phyloP scores from a whole-genome alignment of 2,329 filamentous ascomycete species.

The Hypomyces rosellus region DNA sequence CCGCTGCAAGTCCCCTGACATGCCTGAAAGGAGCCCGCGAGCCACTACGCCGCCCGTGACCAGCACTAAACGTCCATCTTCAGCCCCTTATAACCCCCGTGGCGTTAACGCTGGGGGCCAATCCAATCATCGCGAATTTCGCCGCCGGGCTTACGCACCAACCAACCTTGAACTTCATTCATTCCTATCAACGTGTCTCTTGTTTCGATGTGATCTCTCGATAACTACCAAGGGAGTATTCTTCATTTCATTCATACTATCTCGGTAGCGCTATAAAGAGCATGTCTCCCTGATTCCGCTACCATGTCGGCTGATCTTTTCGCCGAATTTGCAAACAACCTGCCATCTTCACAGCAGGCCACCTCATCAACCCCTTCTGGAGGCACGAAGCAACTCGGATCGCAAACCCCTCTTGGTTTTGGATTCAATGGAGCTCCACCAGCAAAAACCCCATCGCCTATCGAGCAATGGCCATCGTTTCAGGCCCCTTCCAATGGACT shows the following conservation, averaged over 20 bases:
- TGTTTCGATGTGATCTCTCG: background rate
- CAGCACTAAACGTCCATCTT: too few species aligned
- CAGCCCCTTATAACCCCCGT: background rate
- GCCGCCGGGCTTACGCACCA: too few species aligned
- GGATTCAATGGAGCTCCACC: conserved; percentile 13
- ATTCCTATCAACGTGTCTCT: too few species aligned
- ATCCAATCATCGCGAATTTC: too few species aligned
- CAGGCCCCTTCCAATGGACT: conserved; percentile 18
- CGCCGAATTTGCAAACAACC: conserved; percentile 45
- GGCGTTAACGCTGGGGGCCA: background rate
- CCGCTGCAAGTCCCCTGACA: too few species aligned
- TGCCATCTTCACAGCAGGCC: conserved; percentile 19
- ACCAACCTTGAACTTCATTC: too few species aligned
- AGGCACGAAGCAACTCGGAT: conserved; percentile 11
- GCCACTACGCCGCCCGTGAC: too few species aligned
- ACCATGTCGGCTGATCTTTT: conserved; percentile 61
- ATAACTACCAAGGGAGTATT: background rate
- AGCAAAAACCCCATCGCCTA: conserved; percentile 13
- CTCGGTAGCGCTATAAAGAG: background rate
- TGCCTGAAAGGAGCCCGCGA: too few species aligned
- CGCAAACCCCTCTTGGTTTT: conserved; percentile 24
- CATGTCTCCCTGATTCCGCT: conserved; percentile 1
- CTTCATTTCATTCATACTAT: background rate
- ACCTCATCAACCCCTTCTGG: background rate
- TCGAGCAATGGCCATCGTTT: conserved; percentile 28